phyloP scores from a whole-genome alignment of 2,329 filamentous ascomycete species.

The Colletotrichum plurivorum region DNA sequence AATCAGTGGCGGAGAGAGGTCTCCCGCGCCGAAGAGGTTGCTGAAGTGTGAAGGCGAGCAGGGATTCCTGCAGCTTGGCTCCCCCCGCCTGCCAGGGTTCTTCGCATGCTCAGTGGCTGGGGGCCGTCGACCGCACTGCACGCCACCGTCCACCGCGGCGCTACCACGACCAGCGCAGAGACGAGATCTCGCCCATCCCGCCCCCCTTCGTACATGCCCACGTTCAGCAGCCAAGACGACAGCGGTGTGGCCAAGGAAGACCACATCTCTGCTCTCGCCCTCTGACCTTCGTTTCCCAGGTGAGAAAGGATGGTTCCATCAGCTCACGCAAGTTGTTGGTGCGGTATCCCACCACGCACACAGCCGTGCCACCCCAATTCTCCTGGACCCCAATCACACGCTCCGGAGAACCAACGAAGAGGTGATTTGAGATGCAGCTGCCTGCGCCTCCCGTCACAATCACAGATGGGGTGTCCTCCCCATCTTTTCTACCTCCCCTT shows the following conservation, averaged over 20 bases:
- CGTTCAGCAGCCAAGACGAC: not conserved
- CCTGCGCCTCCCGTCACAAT: slow-evolving; percentile 34
- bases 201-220: not conserved
- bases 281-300: too few relatives aligned
- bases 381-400: slow-evolving; percentile 33
- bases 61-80: slow-evolving; percentile 44
- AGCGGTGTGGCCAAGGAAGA: not conserved
- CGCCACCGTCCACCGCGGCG: slow-evolving; percentile 30
- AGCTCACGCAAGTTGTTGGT: slow-evolving; percentile 16
- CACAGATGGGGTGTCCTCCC: slow-evolving; percentile 6
- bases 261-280: too few relatives aligned
- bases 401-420: slow-evolving; percentile 26
- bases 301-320: not conserved
- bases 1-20: slow-evolving; percentile 7
- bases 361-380: slow-evolving; percentile 30
- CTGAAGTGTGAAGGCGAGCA: slow-evolving; percentile 41
- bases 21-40: slow-evolving; percentile 17
- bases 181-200: slow-evolving; percentile 2
- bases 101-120: slow-evolving; percentile 41
- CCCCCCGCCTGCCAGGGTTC: slow-evolving; percentile 1
- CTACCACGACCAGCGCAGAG: slow-evolving; percentile 19
- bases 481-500: not conserved
- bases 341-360: not conserved
- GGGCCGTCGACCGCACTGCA: slow-evolving; percentile 7
- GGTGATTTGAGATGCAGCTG: slow-evolving; percentile 28